Evolutionary conservation across 805 yeast species (phyloP), one percentile per base, ranked within the genome.

Genomic region (Starmerella apis): DNA sequence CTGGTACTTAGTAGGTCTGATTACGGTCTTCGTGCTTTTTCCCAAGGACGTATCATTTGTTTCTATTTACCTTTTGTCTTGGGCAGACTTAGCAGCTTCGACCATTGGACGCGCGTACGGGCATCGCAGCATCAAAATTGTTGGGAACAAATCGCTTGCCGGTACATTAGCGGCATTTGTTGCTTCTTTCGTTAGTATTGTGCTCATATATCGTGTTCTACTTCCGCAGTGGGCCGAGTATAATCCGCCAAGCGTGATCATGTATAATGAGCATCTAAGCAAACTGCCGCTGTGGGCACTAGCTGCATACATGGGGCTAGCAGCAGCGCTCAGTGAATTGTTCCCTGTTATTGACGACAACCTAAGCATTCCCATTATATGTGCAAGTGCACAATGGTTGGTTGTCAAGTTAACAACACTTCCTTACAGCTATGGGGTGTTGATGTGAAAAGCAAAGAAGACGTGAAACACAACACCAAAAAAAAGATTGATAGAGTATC

Each of bases 1-100:
- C 46, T 92, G 87, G 83, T 92, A 86, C 64, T 68, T 87, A 33
- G 70, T 83, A 1, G 98, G 98, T 4, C 68, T 86, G 42, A 69
- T 78, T 23, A 68, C 86, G 55, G 86, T 87, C 9, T 84, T 87
- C 60, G 54, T 73, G 1, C 65, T 79, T 20, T 81, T 79, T 59
- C 80, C 90, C 13, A 86, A 86, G 67, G 98, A 92, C 61, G 80
- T 92, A 44, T 72, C 81, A 0, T 70, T 88, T 24, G 73, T 86
- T 70, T 73, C 94, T 20, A 79, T 87, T 3, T 71, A 87, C 56
- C 70, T 90, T 46, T 74, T 92, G 55, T 84, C 96, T 62, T 92
- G 97, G 97, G 87, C 95, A 4, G 98, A 92, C 63, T 86, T 97
- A 9, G 90, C 96, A 2, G 98, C 98, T 2, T 86, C 96, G 3